These are phyloP conservation scores for Pestalotiopsis sp. DNA, from an alignment of 2,329 filamentous ascomycete genomes.

Conservation along the genomic window DNA sequence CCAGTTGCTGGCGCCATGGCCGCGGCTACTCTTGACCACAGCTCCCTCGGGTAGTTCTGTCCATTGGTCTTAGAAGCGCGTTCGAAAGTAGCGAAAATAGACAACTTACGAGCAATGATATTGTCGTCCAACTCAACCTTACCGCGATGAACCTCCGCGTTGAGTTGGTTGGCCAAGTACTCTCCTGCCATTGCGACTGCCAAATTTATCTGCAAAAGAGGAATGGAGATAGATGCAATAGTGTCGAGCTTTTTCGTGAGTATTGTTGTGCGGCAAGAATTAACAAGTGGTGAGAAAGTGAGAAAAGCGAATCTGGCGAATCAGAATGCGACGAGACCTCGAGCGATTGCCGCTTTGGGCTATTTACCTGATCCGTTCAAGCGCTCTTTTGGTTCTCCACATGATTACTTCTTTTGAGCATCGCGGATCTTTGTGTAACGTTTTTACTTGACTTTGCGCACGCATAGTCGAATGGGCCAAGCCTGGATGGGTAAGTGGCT, in stretches of 20 bases:
- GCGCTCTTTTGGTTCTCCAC: neutral
- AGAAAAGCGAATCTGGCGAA: neutral
- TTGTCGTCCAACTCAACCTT: neutral
- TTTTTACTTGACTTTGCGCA: no score
- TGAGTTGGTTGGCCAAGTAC: neutral
- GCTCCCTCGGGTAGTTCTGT: neutral
- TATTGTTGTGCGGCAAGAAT: no score
- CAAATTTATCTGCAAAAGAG: no score
- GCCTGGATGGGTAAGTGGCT: neutral
- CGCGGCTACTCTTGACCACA: neutral
- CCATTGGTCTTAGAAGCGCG: no score
- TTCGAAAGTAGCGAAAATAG: accelerated
- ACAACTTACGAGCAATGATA: neutral
- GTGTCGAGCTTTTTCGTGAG: no score
- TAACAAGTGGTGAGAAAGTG: no score
- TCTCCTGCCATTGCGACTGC: neutral
- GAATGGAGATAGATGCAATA: no score
- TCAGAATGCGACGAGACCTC: neutral
- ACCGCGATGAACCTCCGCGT: neutral
- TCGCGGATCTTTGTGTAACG: no score
- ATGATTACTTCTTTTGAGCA: neutral
- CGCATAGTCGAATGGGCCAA: neutral
- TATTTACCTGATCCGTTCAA: neutral
- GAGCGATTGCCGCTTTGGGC: neutral
- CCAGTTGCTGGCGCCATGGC: neutral